These are phyloP conservation scores for Beverwykella pulmonaria DNA, from an alignment of 495 filamentous ascomycete genomes.

Conservation along the genomic window DNA sequence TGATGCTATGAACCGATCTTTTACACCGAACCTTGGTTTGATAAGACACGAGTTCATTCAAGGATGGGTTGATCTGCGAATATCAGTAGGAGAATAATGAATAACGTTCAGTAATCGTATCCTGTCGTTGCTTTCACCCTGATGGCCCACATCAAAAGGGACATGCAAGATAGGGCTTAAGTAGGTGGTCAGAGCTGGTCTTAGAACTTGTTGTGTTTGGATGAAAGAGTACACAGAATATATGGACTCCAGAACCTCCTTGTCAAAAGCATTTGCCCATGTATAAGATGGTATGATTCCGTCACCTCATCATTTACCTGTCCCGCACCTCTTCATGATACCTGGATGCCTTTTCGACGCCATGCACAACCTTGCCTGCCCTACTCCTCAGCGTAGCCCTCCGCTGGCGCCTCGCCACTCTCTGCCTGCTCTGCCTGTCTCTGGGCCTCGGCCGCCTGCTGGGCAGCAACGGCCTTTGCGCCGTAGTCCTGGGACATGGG, in stretches of 20 bases:
- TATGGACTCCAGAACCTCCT: slow-evolving; percentile 29
- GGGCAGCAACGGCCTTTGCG: slow-evolving; percentile 87
- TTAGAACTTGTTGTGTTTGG: slow-evolving; percentile 13
- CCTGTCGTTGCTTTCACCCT: too few species aligned
- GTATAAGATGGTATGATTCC: slow-evolving; percentile 19
- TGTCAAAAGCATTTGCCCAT: slow-evolving; percentile 28
- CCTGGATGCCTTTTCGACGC: neutral
- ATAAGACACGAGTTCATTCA: too few species aligned
- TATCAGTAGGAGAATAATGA: too few species aligned
- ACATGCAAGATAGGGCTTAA: neutral
- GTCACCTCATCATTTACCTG: slow-evolving; percentile 17
- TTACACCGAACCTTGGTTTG: too few species aligned
- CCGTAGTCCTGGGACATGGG: slow-evolving; percentile 98
- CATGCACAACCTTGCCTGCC: neutral
- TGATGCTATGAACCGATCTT: too few species aligned
- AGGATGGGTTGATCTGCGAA: too few species aligned
- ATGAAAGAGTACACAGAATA: slow-evolving; percentile 34
- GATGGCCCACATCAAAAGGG: too few species aligned
- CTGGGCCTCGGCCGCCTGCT: slow-evolving; percentile 78
- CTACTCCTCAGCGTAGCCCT: slow-evolving; percentile 32
- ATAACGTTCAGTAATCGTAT: too few species aligned
- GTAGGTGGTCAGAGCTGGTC: slow-evolving; percentile 10
- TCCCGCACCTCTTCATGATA: neutral
- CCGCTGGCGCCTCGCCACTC: slow-evolving; percentile 40
- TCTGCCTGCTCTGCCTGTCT: slow-evolving; percentile 62